Evolutionary conservation across 2,329 filamentous ascomycete genomes (phyloP).

Genomic region (Tolypocladium endophyticum): DNA sequence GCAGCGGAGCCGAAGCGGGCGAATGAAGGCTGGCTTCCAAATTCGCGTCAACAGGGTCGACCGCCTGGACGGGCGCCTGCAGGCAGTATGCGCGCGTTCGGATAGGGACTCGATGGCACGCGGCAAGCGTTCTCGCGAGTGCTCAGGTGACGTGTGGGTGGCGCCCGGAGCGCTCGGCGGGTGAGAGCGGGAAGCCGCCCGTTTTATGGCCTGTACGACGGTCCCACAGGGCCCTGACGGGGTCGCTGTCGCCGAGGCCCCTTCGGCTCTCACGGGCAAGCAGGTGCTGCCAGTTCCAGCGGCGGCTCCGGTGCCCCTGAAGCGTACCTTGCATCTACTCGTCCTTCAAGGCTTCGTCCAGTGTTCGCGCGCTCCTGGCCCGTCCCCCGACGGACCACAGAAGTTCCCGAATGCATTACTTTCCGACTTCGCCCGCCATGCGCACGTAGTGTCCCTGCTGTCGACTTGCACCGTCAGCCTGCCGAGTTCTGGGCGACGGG

Average conservation of each 20-base stretch:
- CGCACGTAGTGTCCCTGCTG: background rate
- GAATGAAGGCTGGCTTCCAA: background rate
- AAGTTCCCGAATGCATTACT: background rate
- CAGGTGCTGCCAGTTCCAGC: background rate
- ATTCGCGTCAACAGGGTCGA: background rate
- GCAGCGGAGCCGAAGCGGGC: background rate
- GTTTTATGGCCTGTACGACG: conserved; percentile 3
- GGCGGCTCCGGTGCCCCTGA: background rate
- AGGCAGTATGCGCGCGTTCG: background rate
- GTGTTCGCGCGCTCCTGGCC: background rate
- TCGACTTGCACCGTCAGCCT: background rate
- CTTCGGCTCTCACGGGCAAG: conserved; percentile 4
- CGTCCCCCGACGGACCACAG: background rate
- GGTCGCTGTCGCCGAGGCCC: conserved; percentile 5
- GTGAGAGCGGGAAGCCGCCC: background rate
- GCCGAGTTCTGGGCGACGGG: background rate
- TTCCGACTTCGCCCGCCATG: background rate
- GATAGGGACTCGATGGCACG: background rate
- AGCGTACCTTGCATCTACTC: too few relatives aligned
- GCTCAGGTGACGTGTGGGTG: background rate
- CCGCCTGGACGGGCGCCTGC: background rate
- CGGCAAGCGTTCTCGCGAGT: background rate
- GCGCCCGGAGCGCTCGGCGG: background rate
- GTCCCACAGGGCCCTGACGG: background rate
- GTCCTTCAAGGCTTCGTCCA: too few relatives aligned